phyloP scores from a whole-genome alignment of 2,329 filamentous ascomycete species.

The Scytalidium sp. region DNA sequence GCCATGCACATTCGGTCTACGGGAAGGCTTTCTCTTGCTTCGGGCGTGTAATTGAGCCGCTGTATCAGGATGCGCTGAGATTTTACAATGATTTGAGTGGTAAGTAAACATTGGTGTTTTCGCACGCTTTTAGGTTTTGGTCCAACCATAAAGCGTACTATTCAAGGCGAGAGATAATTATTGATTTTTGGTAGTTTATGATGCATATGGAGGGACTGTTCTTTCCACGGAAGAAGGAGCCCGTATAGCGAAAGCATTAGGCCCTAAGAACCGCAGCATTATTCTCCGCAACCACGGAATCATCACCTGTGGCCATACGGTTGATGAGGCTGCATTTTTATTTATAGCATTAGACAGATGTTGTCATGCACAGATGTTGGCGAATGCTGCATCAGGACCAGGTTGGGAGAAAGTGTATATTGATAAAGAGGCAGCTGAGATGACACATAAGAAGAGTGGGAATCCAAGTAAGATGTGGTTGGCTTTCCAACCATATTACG shows the following conservation, averaged over 20 bases:
- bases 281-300: conserved; percentile 40
- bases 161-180: background rate
- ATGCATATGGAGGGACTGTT: conserved; percentile 44
- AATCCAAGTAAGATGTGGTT: conserved; percentile 7
- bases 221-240: conserved; percentile 40
- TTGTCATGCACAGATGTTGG: conserved; percentile 34
- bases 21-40: conserved; percentile 15
- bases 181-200: conserved; percentile 26
- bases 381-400: conserved; percentile 65
- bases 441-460: conserved; percentile 1
- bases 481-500: conserved; percentile 5
- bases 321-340: conserved; percentile 40
- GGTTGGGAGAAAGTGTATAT: conserved; percentile 64
- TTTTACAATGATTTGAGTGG: background rate
- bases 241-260: conserved; percentile 37
- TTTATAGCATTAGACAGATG: conserved; percentile 38
- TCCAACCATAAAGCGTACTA: too few relatives aligned
- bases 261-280: conserved; percentile 38
- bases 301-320: conserved; percentile 37
- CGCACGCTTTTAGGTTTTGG: too few relatives aligned
- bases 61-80: conserved; percentile 14
- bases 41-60: conserved; percentile 8
- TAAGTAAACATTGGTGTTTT: conserved; percentile 1
- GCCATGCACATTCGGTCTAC: conserved; percentile 11
- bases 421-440: conserved; percentile 92